Evolutionary conservation across 805 yeast species (phyloP).

Genomic region (Pichia heedii): DNA sequence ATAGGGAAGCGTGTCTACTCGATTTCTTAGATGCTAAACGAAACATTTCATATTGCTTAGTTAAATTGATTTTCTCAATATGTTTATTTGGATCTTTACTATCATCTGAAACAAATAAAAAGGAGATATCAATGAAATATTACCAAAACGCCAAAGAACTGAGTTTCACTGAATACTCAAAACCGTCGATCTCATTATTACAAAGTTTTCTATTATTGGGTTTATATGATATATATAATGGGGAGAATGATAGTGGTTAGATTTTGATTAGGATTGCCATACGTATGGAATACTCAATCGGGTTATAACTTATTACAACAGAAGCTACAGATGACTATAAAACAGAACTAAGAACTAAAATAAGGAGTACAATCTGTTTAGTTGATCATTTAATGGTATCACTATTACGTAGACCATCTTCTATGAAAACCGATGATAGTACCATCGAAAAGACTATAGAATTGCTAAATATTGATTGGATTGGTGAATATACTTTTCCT

Average conservation of each 20-base stretch:
- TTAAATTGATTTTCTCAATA: constrained; percentile 43
- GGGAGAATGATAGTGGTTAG: constrained; percentile 54
- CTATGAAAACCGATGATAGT: constrained; percentile 46
- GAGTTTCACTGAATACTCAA: constrained; percentile 34
- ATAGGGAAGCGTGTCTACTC: constrained; percentile 49
- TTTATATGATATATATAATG: constrained; percentile 54
- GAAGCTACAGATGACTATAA: constrained; percentile 26
- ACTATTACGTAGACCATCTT: constrained; percentile 50
- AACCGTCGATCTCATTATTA: constrained; percentile 43
- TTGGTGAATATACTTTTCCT: constrained; percentile 45
- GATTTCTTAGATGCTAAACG: constrained; percentile 49
- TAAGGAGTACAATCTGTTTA: constrained; percentile 48
- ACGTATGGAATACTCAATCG: constrained; percentile 57
- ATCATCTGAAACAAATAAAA: constrained; percentile 21
- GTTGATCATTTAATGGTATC: constrained; percentile 58
- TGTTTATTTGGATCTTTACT: constrained; percentile 52
- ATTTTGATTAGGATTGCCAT: constrained; percentile 53
- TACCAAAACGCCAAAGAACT: constrained; percentile 39
- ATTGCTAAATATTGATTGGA: constrained; percentile 52
- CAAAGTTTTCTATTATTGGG: constrained; percentile 53
- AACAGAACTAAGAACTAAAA: constrained; percentile 30
- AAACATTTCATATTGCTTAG: constrained; percentile 40
- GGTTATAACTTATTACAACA: constrained; percentile 27
- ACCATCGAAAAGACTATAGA: constrained; percentile 52
- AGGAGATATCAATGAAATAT: constrained; percentile 29